A percentile compares a stretch with the other conserved stretches of the same genome.
Evolutionary conservation across 2,329 filamentous ascomycete species (phyloP).

Genomic region (Fusarium azukiicola): DNA sequence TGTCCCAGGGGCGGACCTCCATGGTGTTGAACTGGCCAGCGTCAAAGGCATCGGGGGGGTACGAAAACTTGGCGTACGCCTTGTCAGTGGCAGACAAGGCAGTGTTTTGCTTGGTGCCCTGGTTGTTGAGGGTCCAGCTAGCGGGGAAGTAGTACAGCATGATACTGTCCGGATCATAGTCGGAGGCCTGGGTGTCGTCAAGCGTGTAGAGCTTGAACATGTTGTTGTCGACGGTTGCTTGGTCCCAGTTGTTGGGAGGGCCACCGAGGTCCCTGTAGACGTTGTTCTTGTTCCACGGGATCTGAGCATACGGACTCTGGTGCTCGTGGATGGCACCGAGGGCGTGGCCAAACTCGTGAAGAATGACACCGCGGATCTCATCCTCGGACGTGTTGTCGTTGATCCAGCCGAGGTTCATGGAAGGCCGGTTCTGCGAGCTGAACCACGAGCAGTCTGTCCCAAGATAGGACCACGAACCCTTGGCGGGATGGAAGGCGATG

Average conservation of each 20-base stretch:
- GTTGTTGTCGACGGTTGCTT: conserved; percentile 26
- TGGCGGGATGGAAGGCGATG: conserved; percentile 7
- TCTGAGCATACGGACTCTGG: conserved; percentile 9
- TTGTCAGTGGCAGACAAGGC: conserved; percentile 47
- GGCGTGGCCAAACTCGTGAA: conserved; percentile 25
- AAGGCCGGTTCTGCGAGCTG: conserved; percentile 11
- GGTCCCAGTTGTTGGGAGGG: conserved; percentile 28
- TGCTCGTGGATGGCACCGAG: conserved; percentile 16
- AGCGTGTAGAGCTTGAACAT: conserved; percentile 26
- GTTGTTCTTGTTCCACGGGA: conserved; percentile 36
- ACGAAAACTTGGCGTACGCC: conserved; percentile 40
- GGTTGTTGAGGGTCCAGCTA: conserved; percentile 38
- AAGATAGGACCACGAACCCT: conserved; percentile 22
- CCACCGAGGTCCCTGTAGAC: conserved; percentile 16
- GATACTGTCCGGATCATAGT: conserved; percentile 47
- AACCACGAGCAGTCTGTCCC: conserved; percentile 19
- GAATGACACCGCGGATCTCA: conserved; percentile 8
- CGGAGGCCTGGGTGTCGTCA: conserved; percentile 25
- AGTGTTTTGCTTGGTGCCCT: conserved; percentile 33
- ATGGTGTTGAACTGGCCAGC: conserved; percentile 41
- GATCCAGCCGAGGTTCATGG: conserved; percentile 23
- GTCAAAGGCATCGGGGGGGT: conserved; percentile 34
- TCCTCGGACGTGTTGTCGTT: conserved; percentile 16
- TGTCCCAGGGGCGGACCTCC: conserved; percentile 32
- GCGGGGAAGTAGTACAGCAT: conserved; percentile 50